Evolutionary conservation across 345 rosid genomes (phyloP).

Genomic region (Xanthoceras sorbifolium): DNA sequence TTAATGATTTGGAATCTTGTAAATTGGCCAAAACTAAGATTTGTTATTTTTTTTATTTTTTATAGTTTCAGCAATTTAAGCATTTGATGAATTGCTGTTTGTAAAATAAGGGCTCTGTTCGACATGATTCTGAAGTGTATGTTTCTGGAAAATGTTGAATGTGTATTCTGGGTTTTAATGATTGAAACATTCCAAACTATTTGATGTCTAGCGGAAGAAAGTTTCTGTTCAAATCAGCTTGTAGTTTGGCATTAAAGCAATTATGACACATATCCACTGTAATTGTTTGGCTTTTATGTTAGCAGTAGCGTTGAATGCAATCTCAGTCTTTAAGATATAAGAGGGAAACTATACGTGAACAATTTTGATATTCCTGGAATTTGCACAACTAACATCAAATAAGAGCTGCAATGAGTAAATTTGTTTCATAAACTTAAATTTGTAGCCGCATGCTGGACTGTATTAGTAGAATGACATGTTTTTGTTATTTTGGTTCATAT

Average conservation of each 20-base stretch:
- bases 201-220: not conserved
- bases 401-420: not conserved
- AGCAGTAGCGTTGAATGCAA: not conserved
- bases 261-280: not conserved
- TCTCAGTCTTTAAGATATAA: not conserved
- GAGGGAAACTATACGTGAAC: not conserved
- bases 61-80: not conserved
- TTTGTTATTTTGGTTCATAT: not conserved
- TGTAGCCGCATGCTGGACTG: not conserved
- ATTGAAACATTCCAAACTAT: not conserved
- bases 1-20: not conserved
- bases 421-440: not conserved
- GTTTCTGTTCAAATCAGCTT: not conserved
- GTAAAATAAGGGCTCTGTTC: not conserved
- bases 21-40: not conserved
- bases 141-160: not conserved
- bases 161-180: not conserved
- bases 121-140: not conserved
- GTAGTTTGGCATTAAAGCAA: not conserved
- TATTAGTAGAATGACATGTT: not conserved
- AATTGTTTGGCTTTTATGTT: not conserved
- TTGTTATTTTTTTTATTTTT: no score
- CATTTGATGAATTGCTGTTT: not conserved
- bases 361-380: not conserved
- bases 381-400: not conserved